These are phyloP conservation scores for Cercis canadensis DNA, from an alignment of 306 rosid genomes.

Conservation along the genomic window DNA sequence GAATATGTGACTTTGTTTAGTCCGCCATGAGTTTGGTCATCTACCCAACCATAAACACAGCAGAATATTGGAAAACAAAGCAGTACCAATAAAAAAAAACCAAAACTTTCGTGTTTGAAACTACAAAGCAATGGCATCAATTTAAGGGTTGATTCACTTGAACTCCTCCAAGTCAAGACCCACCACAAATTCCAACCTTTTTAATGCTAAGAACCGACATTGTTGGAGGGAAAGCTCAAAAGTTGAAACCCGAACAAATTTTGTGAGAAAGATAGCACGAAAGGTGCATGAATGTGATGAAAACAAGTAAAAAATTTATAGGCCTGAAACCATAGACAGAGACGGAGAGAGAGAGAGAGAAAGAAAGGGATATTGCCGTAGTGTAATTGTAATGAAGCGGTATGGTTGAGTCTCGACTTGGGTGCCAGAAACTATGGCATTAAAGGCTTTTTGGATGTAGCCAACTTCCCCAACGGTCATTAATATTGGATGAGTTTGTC, in stretches of 20 bases:
- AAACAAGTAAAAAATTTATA: neutral
- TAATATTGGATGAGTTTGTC: slow-evolving; percentile 50
- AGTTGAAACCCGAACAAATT: neutral
- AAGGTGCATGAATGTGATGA: neutral
- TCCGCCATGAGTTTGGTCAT: slow-evolving; percentile 74
- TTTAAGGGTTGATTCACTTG: slow-evolving; percentile 30
- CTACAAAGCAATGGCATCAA: slow-evolving; percentile 42
- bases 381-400: slow-evolving; percentile 30
- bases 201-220: slow-evolving; percentile 21
- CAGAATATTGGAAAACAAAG: neutral
- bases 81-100: slow-evolving; percentile 34
- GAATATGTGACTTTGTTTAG: slow-evolving; percentile 53
- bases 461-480: slow-evolving; percentile 82
- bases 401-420: slow-evolving; percentile 36
- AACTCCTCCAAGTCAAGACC: slow-evolving; percentile 33
- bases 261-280: neutral
- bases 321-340: neutral
- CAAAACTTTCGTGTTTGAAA: slow-evolving; percentile 50
- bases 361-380: neutral
- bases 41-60: slow-evolving; percentile 62
- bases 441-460: slow-evolving; percentile 43
- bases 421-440: slow-evolving; percentile 45
- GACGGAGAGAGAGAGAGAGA: neutral
- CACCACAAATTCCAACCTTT: slow-evolving; percentile 4
- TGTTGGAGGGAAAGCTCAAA: slow-evolving; percentile 30